These are phyloP conservation scores for Persicaria tinctoria DNA, from an alignment of 148 eudicot species.

Conservation along the genomic window DNA sequence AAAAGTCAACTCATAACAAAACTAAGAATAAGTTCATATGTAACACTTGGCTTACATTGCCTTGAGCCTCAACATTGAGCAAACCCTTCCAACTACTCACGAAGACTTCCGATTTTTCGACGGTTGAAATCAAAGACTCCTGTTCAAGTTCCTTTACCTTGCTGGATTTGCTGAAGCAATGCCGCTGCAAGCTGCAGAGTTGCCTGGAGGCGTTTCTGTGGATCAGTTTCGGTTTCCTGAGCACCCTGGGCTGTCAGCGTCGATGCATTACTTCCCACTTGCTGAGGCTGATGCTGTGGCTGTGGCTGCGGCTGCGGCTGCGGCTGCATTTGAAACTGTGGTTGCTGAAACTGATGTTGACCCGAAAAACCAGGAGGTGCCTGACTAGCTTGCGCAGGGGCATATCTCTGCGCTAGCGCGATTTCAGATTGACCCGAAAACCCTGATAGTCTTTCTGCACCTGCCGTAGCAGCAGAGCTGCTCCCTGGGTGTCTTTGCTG, in stretches of 20 bases:
- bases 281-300: slow-evolving; percentile 26
- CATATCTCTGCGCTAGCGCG: slow-evolving; percentile 25
- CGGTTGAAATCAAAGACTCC: background rate
- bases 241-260: slow-evolving; percentile 9
- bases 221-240: slow-evolving; percentile 48
- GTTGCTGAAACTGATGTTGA: slow-evolving; percentile 7
- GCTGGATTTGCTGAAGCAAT: slow-evolving; percentile 86
- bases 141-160: slow-evolving; percentile 46
- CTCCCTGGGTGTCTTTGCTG: slow-evolving; percentile 30
- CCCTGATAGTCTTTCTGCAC: slow-evolving; percentile 29
- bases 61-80: background rate
- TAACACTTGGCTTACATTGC: background rate
- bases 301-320: slow-evolving; percentile 29
- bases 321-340: slow-evolving; percentile 34
- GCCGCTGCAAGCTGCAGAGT: slow-evolving; percentile 80
- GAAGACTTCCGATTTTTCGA: background rate
- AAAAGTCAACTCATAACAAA: background rate
- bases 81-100: background rate
- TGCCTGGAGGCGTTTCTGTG: slow-evolving; percentile 74
- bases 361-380: slow-evolving; percentile 22
- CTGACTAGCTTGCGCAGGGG: slow-evolving; percentile 22
- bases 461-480: slow-evolving; percentile 15
- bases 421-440: slow-evolving; percentile 27
- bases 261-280: slow-evolving; percentile 13
- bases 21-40: background rate